phyloP scores from a whole-genome alignment of 2,329 filamentous ascomycete genomes.

The Aspergillus pseudonomiae region DNA sequence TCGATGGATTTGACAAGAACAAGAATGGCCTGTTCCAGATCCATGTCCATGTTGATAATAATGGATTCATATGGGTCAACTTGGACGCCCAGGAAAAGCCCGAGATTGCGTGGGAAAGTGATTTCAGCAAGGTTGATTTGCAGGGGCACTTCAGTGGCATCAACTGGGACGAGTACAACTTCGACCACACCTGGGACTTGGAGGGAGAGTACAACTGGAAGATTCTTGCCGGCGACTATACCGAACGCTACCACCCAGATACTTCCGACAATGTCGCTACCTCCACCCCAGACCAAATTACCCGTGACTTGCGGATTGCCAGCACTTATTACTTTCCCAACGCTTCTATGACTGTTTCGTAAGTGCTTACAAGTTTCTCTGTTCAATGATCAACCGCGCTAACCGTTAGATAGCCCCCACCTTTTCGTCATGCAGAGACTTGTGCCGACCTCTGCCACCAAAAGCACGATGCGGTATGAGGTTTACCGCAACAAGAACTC shows the following conservation, averaged over 20 bases:
- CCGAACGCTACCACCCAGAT: slow-evolving; percentile 45
- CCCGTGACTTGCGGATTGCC: slow-evolving; percentile 43
- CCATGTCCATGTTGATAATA: slow-evolving; percentile 56
- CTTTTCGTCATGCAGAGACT: slow-evolving; percentile 69
- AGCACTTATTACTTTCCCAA: slow-evolving; percentile 43
- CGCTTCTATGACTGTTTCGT: slow-evolving; percentile 37
- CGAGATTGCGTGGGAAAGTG: slow-evolving; percentile 56
- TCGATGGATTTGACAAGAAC: slow-evolving; percentile 58
- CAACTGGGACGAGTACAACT: slow-evolving; percentile 58
- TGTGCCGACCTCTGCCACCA: slow-evolving; percentile 56
- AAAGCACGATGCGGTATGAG: slow-evolving; percentile 62
- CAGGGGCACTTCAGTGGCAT: slow-evolving; percentile 51
- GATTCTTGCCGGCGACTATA: slow-evolving; percentile 65
- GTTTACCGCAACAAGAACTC: slow-evolving; percentile 65
- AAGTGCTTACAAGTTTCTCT: slow-evolving; percentile 15
- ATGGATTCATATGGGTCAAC: slow-evolving; percentile 64
- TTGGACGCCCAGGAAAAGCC: slow-evolving; percentile 51
- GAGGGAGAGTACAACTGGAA: slow-evolving; percentile 64
- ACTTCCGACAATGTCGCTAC: slow-evolving; percentile 44
- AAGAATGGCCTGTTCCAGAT: slow-evolving; percentile 59
- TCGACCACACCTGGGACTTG: slow-evolving; percentile 62
- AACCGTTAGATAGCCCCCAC: slow-evolving; percentile 42
- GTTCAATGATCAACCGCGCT: neutral
- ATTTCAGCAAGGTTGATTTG: slow-evolving; percentile 53
- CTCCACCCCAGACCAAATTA: slow-evolving; percentile 52